Evolutionary conservation across 805 yeast genomes (phyloP).

Genomic region (Yamadazyma sp.): DNA sequence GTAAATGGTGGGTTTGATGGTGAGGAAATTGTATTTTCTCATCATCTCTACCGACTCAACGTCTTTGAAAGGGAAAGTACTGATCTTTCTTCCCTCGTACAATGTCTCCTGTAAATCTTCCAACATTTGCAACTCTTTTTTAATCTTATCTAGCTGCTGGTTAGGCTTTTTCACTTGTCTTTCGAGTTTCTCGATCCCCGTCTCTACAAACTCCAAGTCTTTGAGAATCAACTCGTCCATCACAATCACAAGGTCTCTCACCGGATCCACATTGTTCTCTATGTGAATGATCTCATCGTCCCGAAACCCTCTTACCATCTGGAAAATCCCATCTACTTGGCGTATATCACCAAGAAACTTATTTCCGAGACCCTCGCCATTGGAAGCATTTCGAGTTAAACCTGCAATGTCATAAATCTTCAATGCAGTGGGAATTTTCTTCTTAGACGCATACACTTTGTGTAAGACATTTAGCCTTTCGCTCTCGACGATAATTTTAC

Average conservation of each 20-base stretch:
- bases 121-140: conserved; percentile 29
- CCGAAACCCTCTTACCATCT: conserved; percentile 63
- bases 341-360: conserved; percentile 67
- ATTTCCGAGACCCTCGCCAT: conserved; percentile 75
- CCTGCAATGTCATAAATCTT: conserved; percentile 72
- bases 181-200: conserved; percentile 32
- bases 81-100: conserved; percentile 58
- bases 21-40: conserved; percentile 69
- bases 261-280: conserved; percentile 56
- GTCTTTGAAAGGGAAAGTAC: conserved; percentile 57
- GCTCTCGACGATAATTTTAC: conserved; percentile 54
- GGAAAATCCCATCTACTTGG: conserved; percentile 70
- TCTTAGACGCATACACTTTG: conserved; percentile 48
- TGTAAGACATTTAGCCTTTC: conserved; percentile 48
- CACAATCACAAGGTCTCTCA: conserved; percentile 61
- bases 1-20: conserved; percentile 87
- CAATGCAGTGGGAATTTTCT: conserved; percentile 53
- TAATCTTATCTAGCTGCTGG: conserved; percentile 23
- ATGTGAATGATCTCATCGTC: conserved; percentile 68
- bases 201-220: conserved; percentile 63
- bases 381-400: conserved; percentile 57
- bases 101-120: conserved; percentile 33
- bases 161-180: conserved; percentile 31
- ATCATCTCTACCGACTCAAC: conserved; percentile 62
- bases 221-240: conserved; percentile 62